phyloP scores from a whole-genome alignment of 148 eudicot species.

The Silene uniflora region DNA sequence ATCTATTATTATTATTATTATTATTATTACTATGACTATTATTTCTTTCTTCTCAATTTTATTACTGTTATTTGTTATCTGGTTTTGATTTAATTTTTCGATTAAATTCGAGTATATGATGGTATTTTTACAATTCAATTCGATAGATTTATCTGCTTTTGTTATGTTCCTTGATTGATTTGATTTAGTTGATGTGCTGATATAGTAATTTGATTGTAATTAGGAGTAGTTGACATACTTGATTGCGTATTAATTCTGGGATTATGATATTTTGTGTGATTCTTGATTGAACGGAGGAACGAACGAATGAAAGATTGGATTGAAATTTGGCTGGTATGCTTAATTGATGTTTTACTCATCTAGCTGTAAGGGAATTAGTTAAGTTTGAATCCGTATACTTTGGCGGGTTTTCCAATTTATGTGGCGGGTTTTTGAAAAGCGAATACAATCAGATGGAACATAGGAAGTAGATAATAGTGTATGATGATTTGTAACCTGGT shows the following conservation, averaged over 20 bases:
- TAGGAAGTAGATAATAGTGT: no score
- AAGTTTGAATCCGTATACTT: not conserved
- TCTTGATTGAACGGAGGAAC: not conserved
- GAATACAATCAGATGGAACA: no score
- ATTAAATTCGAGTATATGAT: not conserved
- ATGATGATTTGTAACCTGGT: no score
- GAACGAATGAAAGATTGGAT: not conserved
- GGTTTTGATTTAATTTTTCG: not conserved
- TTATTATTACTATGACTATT: no score
- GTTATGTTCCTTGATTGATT: no score
- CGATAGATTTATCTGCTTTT: not conserved
- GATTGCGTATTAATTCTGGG: not conserved
- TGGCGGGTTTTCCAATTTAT: no score
- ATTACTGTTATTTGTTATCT: no score
- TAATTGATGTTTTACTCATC: no score
- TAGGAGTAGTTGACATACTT: not conserved
- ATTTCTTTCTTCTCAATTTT: not conserved
- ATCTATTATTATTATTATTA: not conserved
- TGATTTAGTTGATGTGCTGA: not conserved
- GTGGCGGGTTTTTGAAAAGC: no score
- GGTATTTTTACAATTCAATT: not conserved
- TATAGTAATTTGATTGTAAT: not conserved
- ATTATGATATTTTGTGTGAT: not conserved
- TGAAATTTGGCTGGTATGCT: not conserved
- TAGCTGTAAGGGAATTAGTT: no score